A percentile compares a stretch with the other conserved stretches of the same genome.
Conservation (phyloP, 257 asterid species). For the Przewalskia tangutica region DNA sequence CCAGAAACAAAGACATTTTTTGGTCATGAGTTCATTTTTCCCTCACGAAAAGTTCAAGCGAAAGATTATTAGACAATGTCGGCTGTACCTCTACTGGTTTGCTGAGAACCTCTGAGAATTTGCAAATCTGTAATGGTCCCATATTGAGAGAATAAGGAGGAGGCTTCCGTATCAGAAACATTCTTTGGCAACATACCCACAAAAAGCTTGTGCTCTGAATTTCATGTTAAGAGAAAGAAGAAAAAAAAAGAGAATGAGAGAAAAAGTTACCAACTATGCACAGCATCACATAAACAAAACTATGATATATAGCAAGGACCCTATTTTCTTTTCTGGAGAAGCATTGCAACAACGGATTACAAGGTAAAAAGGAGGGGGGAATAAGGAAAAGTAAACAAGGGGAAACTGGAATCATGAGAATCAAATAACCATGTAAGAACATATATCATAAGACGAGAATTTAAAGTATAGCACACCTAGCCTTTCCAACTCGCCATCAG, state of each 20-base stretch:
- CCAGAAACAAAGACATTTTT: neutral
- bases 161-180: constrained; percentile 70
- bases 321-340: neutral
- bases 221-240: constrained; percentile 7
- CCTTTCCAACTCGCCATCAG: constrained; percentile 97
- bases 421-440: neutral
- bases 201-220: constrained; percentile 82
- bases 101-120: constrained; percentile 85
- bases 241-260: constrained; percentile 5
- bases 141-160: constrained; percentile 69
- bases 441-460: neutral
- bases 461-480: constrained; percentile 49
- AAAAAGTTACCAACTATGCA: neutral
- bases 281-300: neutral
- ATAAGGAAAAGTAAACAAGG: neutral
- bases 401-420: neutral
- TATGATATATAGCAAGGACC: neutral
- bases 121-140: constrained; percentile 78
- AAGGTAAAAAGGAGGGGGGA: neutral
- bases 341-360: neutral
- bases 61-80: neutral
- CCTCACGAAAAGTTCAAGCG: neutral
- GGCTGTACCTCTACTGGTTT: constrained; percentile 74
- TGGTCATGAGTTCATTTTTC: neutral
- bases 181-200: constrained; percentile 97